These are phyloP conservation scores for Neobulgaria alba DNA, from an alignment of 2,329 filamentous ascomycete genomes.

Conservation along the genomic window DNA sequence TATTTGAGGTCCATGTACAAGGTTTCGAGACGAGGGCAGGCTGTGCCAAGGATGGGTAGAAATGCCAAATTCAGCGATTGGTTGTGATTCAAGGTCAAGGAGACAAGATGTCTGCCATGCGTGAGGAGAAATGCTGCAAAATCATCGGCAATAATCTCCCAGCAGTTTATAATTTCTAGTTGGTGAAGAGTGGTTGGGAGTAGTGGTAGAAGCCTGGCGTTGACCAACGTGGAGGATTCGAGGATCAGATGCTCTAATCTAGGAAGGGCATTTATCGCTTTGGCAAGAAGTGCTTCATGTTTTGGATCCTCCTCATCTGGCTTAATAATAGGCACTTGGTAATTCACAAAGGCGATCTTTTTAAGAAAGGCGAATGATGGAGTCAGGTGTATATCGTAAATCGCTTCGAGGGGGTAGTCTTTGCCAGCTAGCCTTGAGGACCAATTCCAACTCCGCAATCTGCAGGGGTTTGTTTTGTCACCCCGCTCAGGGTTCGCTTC, in stretches of 20 bases:
- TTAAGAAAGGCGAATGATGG: constrained; percentile 48
- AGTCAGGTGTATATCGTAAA: constrained; percentile 44
- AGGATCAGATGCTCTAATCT: constrained; percentile 61
- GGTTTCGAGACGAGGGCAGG: constrained; percentile 62
- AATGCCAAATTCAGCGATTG: constrained; percentile 70
- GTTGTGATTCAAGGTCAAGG: constrained; percentile 68
- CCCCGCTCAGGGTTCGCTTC: constrained; percentile 17
- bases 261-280: constrained; percentile 46
- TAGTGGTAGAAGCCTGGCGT: constrained; percentile 56
- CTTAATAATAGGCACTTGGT: constrained; percentile 43
- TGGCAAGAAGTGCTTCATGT: constrained; percentile 33
- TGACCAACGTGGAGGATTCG: constrained; percentile 65
- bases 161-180: constrained; percentile 72
- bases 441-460: constrained; percentile 51
- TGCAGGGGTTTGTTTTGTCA: constrained; percentile 25
- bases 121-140: constrained; percentile 56
- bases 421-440: constrained; percentile 44
- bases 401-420: constrained; percentile 38
- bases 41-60: constrained; percentile 52
- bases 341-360: constrained; percentile 54
- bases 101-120: constrained; percentile 58
- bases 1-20: constrained; percentile 74
- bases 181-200: constrained; percentile 58
- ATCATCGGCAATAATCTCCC: constrained; percentile 59
- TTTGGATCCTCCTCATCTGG: constrained; percentile 30